Base-by-base conservation (phyloP, 805 yeast species). In the Lachancea kluyveri region DNA sequence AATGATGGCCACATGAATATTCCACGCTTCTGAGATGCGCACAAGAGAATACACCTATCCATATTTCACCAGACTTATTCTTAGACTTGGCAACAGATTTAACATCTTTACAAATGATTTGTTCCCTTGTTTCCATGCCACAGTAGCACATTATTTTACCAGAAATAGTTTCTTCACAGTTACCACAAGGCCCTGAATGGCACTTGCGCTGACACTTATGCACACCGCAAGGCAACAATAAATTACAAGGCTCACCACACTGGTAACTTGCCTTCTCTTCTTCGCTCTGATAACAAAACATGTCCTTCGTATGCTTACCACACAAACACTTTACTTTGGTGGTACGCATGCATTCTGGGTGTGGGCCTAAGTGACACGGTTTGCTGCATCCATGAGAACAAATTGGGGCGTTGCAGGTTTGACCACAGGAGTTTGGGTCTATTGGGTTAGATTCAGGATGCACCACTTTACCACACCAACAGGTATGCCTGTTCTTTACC, bases 351-450 rank as follows among this genome's bases (percentile, higher is more conserved):
- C 96, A 87, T 23, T 64, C 64, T 1, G 85, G 76, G 56, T 88
- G 96, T 1, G 87, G 81, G 0, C 95, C 96, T 2, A 95, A 90
- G 54, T 87, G 96, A 52, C 96, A 87, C 10, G 70, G 67, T 4
- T 76, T 59, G 1, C 82, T 58, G 50, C 96, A 87, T 3, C 75
- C 72, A 52, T 87, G 96, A 2, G 77, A 68, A 52, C 96, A 82
- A 1, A 58, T 53, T 30, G 79, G 64, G 19, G 72, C 68, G 22
- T 64, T 60, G 61, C 96, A 87, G 1, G 84, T 68, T 50, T 82
- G 87, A 2, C 95, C 95, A 65, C 96, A 88, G 29, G 92, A 79
- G 43, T 87, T 92, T 0, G 96, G 95, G 30, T 67, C 60, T 31
- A 77, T 56, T 12, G 66, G 57, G 45, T 79, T 76, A 1, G 67